These are phyloP conservation scores for Backusella mclennaniae DNA, from an alignment of 192 early-diverging fungal species.

Conservation along the genomic window DNA sequence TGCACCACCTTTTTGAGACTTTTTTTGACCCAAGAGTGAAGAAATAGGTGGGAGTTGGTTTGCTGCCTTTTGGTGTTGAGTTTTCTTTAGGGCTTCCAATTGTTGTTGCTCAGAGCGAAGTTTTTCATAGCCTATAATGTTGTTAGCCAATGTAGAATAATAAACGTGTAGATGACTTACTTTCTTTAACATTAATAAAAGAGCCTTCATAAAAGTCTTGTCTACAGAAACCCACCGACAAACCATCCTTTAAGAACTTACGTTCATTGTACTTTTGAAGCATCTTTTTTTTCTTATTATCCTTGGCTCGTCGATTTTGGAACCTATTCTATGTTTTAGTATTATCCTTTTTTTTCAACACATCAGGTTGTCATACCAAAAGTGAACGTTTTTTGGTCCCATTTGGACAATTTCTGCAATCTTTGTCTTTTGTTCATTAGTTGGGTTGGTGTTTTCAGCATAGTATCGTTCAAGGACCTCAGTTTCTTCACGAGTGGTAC, in stretches of 20 bases:
- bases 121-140: not conserved
- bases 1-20: not conserved
- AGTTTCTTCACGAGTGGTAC: constrained; percentile 10
- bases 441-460: constrained; percentile 3
- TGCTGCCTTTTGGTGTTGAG: not conserved
- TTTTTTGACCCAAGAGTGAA: not conserved
- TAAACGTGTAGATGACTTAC: not conserved
- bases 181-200: not conserved
- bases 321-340: not conserved
- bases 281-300: constrained; percentile 10
- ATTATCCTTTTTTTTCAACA: not conserved
- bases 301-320: constrained; percentile 11
- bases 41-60: constrained; percentile 2
- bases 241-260: not conserved
- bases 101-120: not conserved
- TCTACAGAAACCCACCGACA: not conserved
- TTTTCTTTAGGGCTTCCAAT: not conserved
- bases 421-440: not conserved
- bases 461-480: not conserved
- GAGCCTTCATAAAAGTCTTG: not conserved
- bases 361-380: constrained; percentile 3
- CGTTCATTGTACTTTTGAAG: not conserved
- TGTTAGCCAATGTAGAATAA: not conserved
- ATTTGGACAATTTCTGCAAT: not conserved
- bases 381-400: constrained; percentile 12